Percentiles rank a stretch among this genome's conserved stretches.
phyloP scores from a whole-genome alignment of 805 yeast genomes.

The Lachancea nothofagi region DNA sequence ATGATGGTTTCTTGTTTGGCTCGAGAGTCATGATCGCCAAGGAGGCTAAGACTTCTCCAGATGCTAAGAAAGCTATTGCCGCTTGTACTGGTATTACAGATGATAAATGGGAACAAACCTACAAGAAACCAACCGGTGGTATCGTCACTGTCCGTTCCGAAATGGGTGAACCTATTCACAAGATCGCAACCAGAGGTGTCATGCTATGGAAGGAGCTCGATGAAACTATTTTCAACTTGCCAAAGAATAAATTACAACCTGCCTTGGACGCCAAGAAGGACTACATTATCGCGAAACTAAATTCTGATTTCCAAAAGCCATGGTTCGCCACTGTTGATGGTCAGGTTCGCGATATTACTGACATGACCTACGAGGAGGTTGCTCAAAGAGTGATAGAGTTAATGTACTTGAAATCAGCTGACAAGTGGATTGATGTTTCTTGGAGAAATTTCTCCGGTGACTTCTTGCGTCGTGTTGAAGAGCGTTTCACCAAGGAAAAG shows the following conservation, averaged over 20 bases:
- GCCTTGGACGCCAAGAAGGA: slow-evolving; percentile 79
- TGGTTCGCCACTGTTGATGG: slow-evolving; percentile 80
- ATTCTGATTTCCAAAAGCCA: slow-evolving; percentile 94
- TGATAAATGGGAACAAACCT: slow-evolving; percentile 85
- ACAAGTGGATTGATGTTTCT: slow-evolving; percentile 82
- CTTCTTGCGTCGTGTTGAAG: slow-evolving; percentile 90
- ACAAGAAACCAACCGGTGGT: slow-evolving; percentile 95
- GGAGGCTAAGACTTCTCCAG: slow-evolving; percentile 92
- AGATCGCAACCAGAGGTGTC: slow-evolving; percentile 97
- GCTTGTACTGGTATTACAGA: slow-evolving; percentile 88
- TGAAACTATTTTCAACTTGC: slow-evolving; percentile 83
- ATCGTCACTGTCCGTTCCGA: slow-evolving; percentile 92
- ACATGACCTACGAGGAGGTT: slow-evolving; percentile 93
- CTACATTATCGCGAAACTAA: slow-evolving; percentile 76
- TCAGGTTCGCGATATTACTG: slow-evolving; percentile 85
- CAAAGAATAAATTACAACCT: slow-evolving; percentile 80
- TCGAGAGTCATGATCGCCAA: slow-evolving; percentile 96
- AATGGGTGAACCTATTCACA: slow-evolving; percentile 99
- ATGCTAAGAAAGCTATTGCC: slow-evolving; percentile 88
- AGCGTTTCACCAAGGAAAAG: slow-evolving; percentile 68
- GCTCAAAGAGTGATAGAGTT: slow-evolving; percentile 82
- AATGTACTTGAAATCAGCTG: slow-evolving; percentile 71
- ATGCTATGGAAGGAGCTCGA: slow-evolving; percentile 96
- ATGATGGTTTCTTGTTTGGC: slow-evolving; percentile 94
- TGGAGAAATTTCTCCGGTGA: slow-evolving; percentile 83